phyloP scores from a whole-genome alignment of 225 moss, liverwort and hornwort species.

The Climacium dendroides region DNA sequence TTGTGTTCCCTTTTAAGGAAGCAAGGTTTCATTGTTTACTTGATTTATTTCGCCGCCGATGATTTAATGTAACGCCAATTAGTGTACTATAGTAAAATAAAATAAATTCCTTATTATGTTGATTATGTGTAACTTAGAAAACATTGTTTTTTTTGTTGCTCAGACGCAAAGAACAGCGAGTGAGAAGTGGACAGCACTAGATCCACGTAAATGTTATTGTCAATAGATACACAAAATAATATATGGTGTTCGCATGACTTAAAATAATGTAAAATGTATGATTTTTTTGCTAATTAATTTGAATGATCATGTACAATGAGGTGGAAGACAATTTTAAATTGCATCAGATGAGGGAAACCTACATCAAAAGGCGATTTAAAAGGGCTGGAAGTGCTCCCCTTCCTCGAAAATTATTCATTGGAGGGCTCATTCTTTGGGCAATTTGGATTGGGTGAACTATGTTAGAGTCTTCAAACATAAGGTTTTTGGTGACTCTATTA shows the following conservation, averaged over 20 bases:
- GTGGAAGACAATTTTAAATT: too few relatives aligned
- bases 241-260: too few relatives aligned
- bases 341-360: too few relatives aligned
- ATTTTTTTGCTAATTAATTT: background rate
- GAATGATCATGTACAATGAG: background rate
- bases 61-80: background rate
- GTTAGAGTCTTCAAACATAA: background rate
- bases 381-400: accelerated
- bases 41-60: background rate
- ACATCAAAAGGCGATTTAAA: too few relatives aligned
- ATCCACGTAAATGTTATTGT: background rate
- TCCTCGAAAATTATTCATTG: accelerated
- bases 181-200: background rate
- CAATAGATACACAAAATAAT: background rate
- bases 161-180: background rate
- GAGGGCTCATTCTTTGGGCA: background rate
- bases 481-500: too few relatives aligned
- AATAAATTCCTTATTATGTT: background rate
- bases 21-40: background rate
- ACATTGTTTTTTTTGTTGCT: too few relatives aligned
- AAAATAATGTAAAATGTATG: too few relatives aligned
- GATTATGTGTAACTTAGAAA: background rate
- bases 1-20: background rate
- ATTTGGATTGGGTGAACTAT: background rate
- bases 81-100: too few relatives aligned